Percentiles rank a stretch among this genome's conserved stretches.
Conservation (phyloP, 148 eudicot genomes). For the Cornus florida region DNA sequence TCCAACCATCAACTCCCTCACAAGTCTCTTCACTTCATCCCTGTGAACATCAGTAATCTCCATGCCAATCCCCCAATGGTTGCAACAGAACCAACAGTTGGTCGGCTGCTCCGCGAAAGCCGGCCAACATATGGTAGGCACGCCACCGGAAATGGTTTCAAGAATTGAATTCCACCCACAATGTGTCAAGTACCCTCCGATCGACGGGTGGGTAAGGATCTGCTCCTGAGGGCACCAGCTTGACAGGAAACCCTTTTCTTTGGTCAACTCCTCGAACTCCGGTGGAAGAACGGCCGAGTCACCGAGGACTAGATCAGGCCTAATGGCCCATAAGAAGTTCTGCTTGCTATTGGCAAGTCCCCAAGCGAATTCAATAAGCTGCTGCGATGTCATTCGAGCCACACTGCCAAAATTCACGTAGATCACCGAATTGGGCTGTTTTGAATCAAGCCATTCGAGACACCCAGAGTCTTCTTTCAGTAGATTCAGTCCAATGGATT, state of each 20-base stretch:
- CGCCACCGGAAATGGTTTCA: not conserved
- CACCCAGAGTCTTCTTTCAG: slow-evolving; percentile 35
- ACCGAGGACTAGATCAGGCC: not conserved
- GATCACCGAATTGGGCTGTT: not conserved
- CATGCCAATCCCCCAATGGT: not conserved
- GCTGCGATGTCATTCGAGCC: not conserved
- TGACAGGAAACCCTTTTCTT: not conserved
- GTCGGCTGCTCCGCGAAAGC: not conserved
- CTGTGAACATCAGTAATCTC: not conserved
- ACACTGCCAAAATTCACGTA: not conserved
- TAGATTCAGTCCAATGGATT: slow-evolving; percentile 23
- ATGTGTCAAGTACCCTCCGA: slow-evolving; percentile 19
- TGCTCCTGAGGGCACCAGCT: not conserved
- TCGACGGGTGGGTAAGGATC: not conserved
- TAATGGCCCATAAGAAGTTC: not conserved
- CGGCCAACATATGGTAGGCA: not conserved
- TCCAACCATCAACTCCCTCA: not conserved
- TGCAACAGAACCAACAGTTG: not conserved
- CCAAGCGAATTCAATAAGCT: not conserved
- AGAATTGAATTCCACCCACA: slow-evolving; percentile 37
- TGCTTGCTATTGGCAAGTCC: not conserved
- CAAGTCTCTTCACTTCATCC: not conserved
- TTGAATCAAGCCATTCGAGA: not conserved
- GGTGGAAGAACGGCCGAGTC: not conserved
- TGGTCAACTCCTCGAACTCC: not conserved